A percentile compares a stretch with the other conserved stretches of the same genome.
Evolutionary conservation across 164 flowering plant genomes (phyloP).

Genomic region (Dillenia turbinata): DNA sequence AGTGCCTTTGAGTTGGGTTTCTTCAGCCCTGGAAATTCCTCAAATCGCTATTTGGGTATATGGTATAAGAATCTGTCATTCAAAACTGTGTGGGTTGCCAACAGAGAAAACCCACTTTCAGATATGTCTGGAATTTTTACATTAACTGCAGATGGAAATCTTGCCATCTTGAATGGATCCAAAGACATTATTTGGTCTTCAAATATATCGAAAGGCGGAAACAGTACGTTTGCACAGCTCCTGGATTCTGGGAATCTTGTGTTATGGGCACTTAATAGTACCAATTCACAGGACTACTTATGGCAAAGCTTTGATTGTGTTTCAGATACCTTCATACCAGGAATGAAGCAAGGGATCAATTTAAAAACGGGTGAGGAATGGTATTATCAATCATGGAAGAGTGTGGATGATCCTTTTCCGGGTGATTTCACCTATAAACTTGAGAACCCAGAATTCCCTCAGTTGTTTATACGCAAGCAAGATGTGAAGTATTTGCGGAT

Average conservation of each 20-base stretch:
- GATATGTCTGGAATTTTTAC: not conserved
- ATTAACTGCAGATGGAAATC: slow-evolving; percentile 1
- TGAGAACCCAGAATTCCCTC: slow-evolving; percentile 23
- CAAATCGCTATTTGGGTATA: slow-evolving; percentile 11
- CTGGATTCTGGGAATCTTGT: slow-evolving; percentile 1
- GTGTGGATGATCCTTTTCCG: not conserved
- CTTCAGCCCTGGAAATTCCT: slow-evolving; percentile 9
- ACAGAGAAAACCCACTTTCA: slow-evolving; percentile 6
- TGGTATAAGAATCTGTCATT: not conserved
- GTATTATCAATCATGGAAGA: not conserved
- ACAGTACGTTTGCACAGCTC: not conserved
- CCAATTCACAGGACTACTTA: not conserved
- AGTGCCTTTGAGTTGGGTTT: slow-evolving; percentile 8
- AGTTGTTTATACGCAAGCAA: not conserved
- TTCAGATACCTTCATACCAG: slow-evolving; percentile 2
- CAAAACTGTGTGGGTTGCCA: slow-evolving; percentile 15
- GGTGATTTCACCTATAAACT: slow-evolving; percentile 5
- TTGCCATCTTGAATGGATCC: not conserved
- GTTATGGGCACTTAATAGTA: not conserved
- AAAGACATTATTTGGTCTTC: not conserved
- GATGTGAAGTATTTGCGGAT: not conserved
- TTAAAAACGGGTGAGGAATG: not conserved
- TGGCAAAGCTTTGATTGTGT: slow-evolving; percentile 20
- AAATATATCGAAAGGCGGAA: not conserved
- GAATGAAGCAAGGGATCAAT: not conserved